Conservation (phyloP, 345 rosid species). For the Aquilaria malaccensis region DNA sequence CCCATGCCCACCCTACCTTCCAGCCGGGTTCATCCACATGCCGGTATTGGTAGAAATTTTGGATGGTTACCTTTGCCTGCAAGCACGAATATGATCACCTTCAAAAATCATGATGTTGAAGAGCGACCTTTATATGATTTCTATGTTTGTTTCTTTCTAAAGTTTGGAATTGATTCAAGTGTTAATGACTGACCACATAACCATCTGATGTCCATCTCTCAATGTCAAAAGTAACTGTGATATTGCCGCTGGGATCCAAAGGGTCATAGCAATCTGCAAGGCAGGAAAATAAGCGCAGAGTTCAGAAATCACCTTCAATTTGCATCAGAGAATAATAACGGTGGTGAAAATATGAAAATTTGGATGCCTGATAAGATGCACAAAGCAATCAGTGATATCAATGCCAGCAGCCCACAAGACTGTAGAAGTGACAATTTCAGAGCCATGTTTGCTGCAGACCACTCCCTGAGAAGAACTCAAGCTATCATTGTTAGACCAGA, state of each 20-base stretch:
- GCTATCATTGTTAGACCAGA: conserved; percentile 7
- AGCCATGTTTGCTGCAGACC: conserved; percentile 14
- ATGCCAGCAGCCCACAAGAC: conserved; percentile 7
- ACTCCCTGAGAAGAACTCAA: background rate
- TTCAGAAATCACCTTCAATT: background rate
- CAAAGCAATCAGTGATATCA: conserved; percentile 12
- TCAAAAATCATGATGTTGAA: too few relatives aligned
- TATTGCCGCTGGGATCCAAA: conserved; percentile 53
- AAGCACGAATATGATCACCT: too few relatives aligned
- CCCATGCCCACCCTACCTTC: conserved; percentile 63
- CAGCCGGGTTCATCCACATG: conserved; percentile 58
- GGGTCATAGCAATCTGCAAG: conserved; percentile 58
- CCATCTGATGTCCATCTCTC: conserved; percentile 32
- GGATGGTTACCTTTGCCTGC: conserved; percentile 43
- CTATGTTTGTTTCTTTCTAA: too few relatives aligned
- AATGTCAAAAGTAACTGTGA: conserved; percentile 44
- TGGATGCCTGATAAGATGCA: conserved; percentile 34
- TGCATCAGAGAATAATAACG: background rate
- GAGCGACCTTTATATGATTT: too few relatives aligned
- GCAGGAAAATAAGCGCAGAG: background rate
- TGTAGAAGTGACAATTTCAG: background rate
- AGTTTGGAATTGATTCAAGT: too few relatives aligned
- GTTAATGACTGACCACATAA: conserved; percentile 33
- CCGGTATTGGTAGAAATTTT: conserved; percentile 46
- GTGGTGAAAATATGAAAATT: conserved; percentile 2